phyloP scores from a whole-genome alignment of 2,329 filamentous ascomycete species.

The Immersiporthe knoxdaviesiana region DNA sequence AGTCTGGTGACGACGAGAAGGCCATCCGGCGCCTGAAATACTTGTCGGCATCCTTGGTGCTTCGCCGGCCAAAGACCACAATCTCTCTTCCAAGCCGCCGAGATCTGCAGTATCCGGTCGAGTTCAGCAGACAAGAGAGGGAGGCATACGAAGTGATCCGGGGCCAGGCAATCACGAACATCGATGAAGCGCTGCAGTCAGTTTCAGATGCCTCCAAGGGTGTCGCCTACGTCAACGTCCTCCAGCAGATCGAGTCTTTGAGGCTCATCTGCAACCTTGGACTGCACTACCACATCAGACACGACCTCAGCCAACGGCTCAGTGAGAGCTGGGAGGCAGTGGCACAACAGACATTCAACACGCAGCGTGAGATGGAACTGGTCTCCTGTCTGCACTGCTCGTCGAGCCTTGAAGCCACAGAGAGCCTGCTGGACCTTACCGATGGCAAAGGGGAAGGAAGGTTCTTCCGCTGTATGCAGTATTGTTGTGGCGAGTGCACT shows the following conservation, averaged over 20 bases:
- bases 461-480: constrained; percentile 41
- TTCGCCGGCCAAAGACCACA: constrained; percentile 44
- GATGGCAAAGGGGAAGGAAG: neutral
- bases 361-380: constrained; percentile 35
- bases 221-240: constrained; percentile 43
- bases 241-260: constrained; percentile 50
- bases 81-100: constrained; percentile 43
- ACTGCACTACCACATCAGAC: constrained; percentile 41
- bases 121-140: constrained; percentile 43
- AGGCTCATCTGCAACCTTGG: constrained; percentile 53
- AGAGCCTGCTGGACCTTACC: constrained; percentile 32
- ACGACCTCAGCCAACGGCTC: constrained; percentile 28
- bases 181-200: constrained; percentile 41
- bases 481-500: constrained; percentile 39
- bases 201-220: constrained; percentile 25
- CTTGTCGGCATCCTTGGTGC: constrained; percentile 43
- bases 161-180: constrained; percentile 34
- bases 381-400: constrained; percentile 39
- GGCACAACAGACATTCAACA: constrained; percentile 43
- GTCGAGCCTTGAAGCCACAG: constrained; percentile 33
- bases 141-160: constrained; percentile 40
- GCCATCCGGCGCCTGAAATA: constrained; percentile 45
- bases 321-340: constrained; percentile 30
- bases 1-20: constrained; percentile 40
- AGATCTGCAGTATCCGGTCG: constrained; percentile 41